These are phyloP conservation scores for Pseudohalonectria lignicola DNA, from an alignment of 2,329 filamentous ascomycete genomes.

Conservation along the genomic window DNA sequence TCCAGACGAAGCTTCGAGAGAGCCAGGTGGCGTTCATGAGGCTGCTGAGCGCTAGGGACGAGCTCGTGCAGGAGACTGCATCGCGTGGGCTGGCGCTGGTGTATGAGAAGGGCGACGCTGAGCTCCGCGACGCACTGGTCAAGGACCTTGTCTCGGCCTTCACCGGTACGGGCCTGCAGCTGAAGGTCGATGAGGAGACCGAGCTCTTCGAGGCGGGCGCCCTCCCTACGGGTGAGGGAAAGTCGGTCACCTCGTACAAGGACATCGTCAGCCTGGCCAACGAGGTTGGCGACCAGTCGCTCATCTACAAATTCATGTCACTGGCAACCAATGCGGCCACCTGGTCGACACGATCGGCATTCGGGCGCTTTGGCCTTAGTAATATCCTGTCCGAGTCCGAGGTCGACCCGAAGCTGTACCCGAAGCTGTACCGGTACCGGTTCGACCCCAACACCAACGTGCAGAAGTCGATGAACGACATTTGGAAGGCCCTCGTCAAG, in stretches of 20 bases:
- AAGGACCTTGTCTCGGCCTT: constrained; percentile 83
- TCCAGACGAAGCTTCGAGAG: constrained; percentile 64
- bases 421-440: constrained; percentile 86
- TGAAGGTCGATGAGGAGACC: constrained; percentile 83
- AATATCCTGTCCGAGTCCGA: constrained; percentile 82
- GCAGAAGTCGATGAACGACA: constrained; percentile 90
- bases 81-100: constrained; percentile 85
- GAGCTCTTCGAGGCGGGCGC: constrained; percentile 89
- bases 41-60: constrained; percentile 77
- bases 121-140: constrained; percentile 71
- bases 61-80: constrained; percentile 91
- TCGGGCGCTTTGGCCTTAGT: constrained; percentile 86
- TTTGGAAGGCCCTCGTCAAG: constrained; percentile 94
- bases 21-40: constrained; percentile 83
- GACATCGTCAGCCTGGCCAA: constrained; percentile 94
- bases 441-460: constrained; percentile 95
- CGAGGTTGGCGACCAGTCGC: constrained; percentile 86
- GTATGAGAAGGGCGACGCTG: constrained; percentile 81
- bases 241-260: constrained; percentile 88
- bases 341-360: constrained; percentile 94
- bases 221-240: constrained; percentile 80
- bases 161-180: constrained; percentile 61
- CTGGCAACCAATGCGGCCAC: constrained; percentile 91
- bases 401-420: constrained; percentile 87
- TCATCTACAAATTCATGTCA: constrained; percentile 99